phyloP scores from a whole-genome alignment of 2,329 filamentous ascomycete genomes.

The Arthrobotrys iridis region DNA sequence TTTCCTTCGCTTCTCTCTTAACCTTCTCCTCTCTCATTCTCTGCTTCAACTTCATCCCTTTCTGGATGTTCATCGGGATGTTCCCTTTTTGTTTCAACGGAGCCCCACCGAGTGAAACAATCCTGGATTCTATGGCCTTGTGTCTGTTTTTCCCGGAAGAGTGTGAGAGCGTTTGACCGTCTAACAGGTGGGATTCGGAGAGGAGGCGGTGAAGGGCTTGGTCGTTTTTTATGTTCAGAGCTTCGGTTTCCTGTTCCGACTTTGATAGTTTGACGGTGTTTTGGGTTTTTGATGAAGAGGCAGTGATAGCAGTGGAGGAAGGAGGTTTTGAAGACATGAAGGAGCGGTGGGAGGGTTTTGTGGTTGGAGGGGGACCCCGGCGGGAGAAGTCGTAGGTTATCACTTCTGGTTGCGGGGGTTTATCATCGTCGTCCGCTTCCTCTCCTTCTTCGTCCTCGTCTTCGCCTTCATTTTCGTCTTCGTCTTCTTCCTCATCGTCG shows the following conservation, averaged over 20 bases:
- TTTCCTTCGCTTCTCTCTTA: conserved; percentile 83
- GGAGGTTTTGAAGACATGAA: conserved; percentile 52
- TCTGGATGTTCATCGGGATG: conserved; percentile 88
- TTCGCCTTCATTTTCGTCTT: neutral
- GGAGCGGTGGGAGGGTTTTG: conserved; percentile 42
- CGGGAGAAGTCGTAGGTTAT: conserved; percentile 51
- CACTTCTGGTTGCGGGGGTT: conserved; percentile 13
- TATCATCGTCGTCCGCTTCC: neutral
- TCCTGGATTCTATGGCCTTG: conserved; percentile 82
- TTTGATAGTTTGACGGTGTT: conserved; percentile 12
- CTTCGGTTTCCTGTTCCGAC: conserved; percentile 13
- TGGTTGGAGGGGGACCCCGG: conserved; percentile 31
- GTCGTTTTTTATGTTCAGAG: conserved; percentile 65
- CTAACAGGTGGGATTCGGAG: conserved; percentile 88
- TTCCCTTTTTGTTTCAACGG: conserved; percentile 70
- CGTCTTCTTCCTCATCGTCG: conserved; percentile 64
- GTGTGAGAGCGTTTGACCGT: conserved; percentile 65
- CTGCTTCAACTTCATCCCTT: conserved; percentile 80
- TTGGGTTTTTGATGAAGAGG: neutral
- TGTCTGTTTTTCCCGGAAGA: conserved; percentile 76
- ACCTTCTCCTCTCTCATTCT: conserved; percentile 74
- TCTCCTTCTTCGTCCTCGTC: neutral
- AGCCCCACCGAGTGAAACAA: conserved; percentile 79
- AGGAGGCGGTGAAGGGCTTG: conserved; percentile 90
- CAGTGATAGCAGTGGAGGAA: neutral